These are phyloP conservation scores for Chenopodium formosanum DNA, from an alignment of 148 eudicot genomes.

Conservation along the genomic window DNA sequence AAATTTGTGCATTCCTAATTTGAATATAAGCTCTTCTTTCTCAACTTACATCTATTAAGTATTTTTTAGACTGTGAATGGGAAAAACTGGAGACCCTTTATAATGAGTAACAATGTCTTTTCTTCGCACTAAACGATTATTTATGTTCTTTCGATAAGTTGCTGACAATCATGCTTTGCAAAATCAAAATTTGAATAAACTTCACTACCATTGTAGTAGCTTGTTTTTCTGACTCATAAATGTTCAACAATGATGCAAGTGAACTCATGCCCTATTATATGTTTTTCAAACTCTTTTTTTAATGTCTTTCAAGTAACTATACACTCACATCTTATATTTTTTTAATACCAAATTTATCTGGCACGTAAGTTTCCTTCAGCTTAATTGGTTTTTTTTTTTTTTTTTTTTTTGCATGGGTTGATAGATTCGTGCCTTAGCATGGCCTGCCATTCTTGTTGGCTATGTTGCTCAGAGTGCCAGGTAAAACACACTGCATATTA, in stretches of 20 bases:
- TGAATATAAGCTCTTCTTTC: neutral
- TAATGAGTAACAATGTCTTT: neutral
- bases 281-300: neutral
- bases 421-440: conserved; percentile 92
- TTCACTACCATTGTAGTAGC: neutral
- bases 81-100: neutral
- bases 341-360: neutral
- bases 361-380: conserved; percentile 4
- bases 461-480: conserved; percentile 99
- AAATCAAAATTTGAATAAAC: neutral
- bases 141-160: no score
- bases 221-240: neutral
- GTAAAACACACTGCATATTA: conserved; percentile 28
- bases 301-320: neutral
- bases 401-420: conserved; percentile 19
- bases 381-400: neutral
- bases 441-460: conserved; percentile 95
- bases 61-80: no score
- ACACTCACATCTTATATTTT: neutral
- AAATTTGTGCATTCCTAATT: neutral
- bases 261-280: neutral
- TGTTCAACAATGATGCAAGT: neutral
- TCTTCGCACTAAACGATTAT: neutral
- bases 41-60: neutral
- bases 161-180: neutral